Conservation (phyloP, 176 grass and related monocot genomes). For the Zoysia japonica region DNA sequence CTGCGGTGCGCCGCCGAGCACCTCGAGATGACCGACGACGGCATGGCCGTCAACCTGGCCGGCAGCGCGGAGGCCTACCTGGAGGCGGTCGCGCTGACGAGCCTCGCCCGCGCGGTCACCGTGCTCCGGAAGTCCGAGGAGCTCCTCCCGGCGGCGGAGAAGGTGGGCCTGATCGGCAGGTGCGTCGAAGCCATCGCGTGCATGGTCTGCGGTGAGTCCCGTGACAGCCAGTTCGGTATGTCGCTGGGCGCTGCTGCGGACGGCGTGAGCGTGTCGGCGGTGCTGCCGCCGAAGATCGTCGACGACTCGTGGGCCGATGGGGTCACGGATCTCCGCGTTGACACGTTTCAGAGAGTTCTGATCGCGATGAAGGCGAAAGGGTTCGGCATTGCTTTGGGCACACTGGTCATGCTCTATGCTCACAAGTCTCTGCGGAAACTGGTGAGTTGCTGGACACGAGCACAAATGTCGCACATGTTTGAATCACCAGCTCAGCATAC, state of each 20-base stretch:
- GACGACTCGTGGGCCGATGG: conserved; percentile 85
- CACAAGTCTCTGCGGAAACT: conserved; percentile 86
- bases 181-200: conserved; percentile 70
- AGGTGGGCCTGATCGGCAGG: conserved; percentile 57
- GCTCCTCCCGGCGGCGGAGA: conserved; percentile 74
- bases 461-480: neutral
- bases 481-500: neutral
- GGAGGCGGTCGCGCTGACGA: conserved; percentile 63
- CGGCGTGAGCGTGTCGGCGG: neutral
- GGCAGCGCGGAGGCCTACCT: conserved; percentile 58
- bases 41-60: conserved; percentile 50
- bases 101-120: conserved; percentile 65
- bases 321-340: conserved; percentile 66
- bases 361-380: conserved; percentile 79
- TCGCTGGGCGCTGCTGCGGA: conserved; percentile 16
- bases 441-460: conserved; percentile 31
- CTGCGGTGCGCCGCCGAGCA: conserved; percentile 77
- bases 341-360: conserved; percentile 79
- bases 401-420: conserved; percentile 87
- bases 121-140: conserved; percentile 66
- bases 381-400: conserved; percentile 76
- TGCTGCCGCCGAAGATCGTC: conserved; percentile 44
- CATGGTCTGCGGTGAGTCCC: conserved; percentile 45
- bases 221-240: conserved; percentile 34
- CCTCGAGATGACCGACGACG: conserved; percentile 85